Evolutionary conservation across 305 asterid genomes (phyloP).

Genomic region (Fraxinus nigra): DNA sequence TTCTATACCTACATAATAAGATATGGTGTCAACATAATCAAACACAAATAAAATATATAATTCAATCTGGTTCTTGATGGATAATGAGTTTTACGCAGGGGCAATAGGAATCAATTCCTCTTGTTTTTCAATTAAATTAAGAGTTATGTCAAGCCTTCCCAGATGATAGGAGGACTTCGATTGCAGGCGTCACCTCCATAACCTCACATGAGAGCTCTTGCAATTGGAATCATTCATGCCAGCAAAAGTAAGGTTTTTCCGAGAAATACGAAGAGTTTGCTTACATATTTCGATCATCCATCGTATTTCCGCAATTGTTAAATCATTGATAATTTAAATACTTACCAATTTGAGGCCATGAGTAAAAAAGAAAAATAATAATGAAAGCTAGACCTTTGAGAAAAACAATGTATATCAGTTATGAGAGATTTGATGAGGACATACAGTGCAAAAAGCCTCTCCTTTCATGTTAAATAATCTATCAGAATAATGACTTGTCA

Average conservation of each 20-base stretch:
- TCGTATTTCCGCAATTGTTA: constrained; percentile 59
- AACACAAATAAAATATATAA: constrained; percentile 10
- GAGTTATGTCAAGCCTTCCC: constrained; percentile 81
- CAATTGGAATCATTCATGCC: constrained; percentile 28
- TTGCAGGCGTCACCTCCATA: constrained; percentile 83
- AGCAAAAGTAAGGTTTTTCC: constrained; percentile 47
- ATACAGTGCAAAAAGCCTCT: constrained; percentile 71
- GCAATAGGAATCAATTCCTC: constrained; percentile 35
- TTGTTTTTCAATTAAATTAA: constrained; percentile 69
- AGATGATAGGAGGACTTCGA: constrained; percentile 61
- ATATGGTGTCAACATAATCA: constrained; percentile 23
- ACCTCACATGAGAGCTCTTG: constrained; percentile 36
- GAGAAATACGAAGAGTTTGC: constrained; percentile 61
- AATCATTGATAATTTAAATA: background rate
- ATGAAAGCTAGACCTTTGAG: constrained; percentile 5
- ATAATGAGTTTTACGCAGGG: constrained; percentile 42
- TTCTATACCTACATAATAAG: constrained; percentile 40
- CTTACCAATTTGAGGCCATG: background rate
- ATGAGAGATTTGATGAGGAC: constrained; percentile 26
- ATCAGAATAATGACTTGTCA: constrained; percentile 71
- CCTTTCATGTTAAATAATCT: constrained; percentile 80
- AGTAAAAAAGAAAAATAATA: background rate
- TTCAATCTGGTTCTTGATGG: constrained; percentile 13
- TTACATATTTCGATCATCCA: constrained; percentile 68
- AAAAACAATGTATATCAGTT: constrained; percentile 5